Conservation (phyloP, 2,329 filamentous ascomycete genomes). For the Lomentospora prolificans region DNA sequence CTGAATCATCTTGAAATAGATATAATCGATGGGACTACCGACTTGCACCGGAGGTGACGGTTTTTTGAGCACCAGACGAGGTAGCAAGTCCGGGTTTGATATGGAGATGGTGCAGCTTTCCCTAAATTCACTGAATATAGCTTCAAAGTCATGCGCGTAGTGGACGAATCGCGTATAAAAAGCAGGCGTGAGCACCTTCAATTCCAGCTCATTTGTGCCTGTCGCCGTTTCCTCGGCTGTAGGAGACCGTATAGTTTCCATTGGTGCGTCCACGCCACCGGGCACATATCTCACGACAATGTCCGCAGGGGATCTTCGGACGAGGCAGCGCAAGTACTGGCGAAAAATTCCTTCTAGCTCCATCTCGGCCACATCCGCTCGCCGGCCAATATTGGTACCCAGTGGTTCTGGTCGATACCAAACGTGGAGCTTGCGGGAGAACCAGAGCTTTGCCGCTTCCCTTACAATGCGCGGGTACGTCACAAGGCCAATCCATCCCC, state of each 20-base stretch:
- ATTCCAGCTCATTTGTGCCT: conserved; percentile 31
- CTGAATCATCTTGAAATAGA: conserved; percentile 33
- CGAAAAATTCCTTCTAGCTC: conserved; percentile 37
- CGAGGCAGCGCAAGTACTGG: conserved; percentile 36
- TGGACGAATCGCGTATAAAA: conserved; percentile 60
- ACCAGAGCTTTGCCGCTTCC: conserved; percentile 49
- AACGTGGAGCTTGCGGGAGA: conserved; percentile 46
- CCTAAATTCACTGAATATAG: conserved; percentile 48
- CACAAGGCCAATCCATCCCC: conserved; percentile 59
- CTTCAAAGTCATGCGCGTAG: conserved; percentile 52
- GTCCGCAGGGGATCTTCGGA: conserved; percentile 32
- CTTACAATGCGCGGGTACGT: conserved; percentile 57
- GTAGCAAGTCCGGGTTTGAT: conserved; percentile 43
- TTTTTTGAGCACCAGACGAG: conserved; percentile 32
- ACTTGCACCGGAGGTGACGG: conserved; percentile 24
- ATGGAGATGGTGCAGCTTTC: conserved; percentile 50
- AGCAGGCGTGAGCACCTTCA: conserved; percentile 51
- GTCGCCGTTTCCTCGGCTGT: conserved; percentile 13
- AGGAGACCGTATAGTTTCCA: conserved; percentile 28
- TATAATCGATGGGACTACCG: conserved; percentile 26
- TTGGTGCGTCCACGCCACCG: conserved; percentile 31
- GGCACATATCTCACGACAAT: conserved; percentile 45
- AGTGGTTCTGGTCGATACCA: conserved; percentile 57
- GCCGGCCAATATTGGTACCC: conserved; percentile 42
- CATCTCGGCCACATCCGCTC: conserved; percentile 39